Evolutionary conservation across 2,329 filamentous ascomycete species (phyloP), one percentile per base, ranked within the genome.

Genomic region (Clonostachys chloroleuca): DNA sequence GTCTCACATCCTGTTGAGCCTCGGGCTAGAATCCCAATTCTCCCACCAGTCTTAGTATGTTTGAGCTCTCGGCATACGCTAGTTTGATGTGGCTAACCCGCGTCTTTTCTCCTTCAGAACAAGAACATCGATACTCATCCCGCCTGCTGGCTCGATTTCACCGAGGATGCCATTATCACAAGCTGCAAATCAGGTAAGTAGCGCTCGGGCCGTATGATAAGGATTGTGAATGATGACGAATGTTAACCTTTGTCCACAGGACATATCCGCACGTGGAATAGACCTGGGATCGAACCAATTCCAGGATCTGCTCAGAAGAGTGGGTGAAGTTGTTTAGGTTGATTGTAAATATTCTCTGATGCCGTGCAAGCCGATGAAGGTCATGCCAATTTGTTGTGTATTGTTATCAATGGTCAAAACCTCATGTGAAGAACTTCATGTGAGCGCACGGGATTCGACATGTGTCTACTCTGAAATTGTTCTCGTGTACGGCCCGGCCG

Each of bases 101-200:
- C 24, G 40, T 40, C 18, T 55, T 24, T 7, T 34, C 24, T 5
- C 37, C 14, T 44, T 51, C 57, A 92, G 74, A 89, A 87, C 43
- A 96, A 96, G 66, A 74, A 80, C 12, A 83, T 96, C 35, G 91
- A 96, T 64, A 82, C 85, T 51, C 90, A 97, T 66, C 91, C 92
- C 46, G 74, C 95, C 42, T 89, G 83, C 64, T 96, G 92, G 86
- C 69, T 99, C 37, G 88, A 85, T n/a, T 99, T 99, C 59, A 92
- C 92, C 47, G 87, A 96, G 63, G 86, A 95, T 58, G 87, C 87
- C 52, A 96, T 99, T 55, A 84, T 97, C 60, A 96, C 91, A 35
- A 90, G 89, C 55, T 96, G 91, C 69, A 87, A 90, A 62, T 88
- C 85, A 69, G 92, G 92, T 95, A 73, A 66, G 85, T 74, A 16